Base-by-base conservation (phyloP, 2,329 filamentous ascomycete species). In the Calonectria naviculata region DNA sequence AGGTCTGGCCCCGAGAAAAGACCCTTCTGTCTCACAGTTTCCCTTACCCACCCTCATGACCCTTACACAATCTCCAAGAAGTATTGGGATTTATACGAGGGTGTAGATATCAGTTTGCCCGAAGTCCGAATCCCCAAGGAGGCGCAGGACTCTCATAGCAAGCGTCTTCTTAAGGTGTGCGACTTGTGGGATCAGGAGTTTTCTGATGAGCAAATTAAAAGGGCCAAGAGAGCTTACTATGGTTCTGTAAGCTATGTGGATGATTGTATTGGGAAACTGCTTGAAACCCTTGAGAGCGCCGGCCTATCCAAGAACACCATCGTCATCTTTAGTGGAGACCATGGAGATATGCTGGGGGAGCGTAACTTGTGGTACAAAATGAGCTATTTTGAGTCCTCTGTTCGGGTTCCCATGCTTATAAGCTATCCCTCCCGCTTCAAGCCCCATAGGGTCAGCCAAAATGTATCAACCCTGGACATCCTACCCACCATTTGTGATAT, bases 331-430 rank as follows among this genome's bases (percentile, higher is more conserved):
- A 95, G 93, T 70, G 95, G 95, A 47, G 95, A 98, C 81, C 95
- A 98, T 80, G 95, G 95, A 65, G 95, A 98, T 83, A 98, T 98
- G 95, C 90, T 98, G 6, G 95, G 95, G 70, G 95, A 98, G 86
- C 92, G 95, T 65, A 93, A 94, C 4, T 86, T 98, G 56, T 98
- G 95, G 95, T 95, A 97, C 87, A 98, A 98, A 89, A 98, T 98
- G 95, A 95, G 91, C 80, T 98, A 97, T 89, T 98, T 95, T 79
- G 95, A 98, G 87, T 92, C 93, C 47, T 97, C 95, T 13, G 94
- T 94, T 49, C 93, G 95, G 28, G 95, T 98, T 24, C 95, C 95
- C 1, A 91, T 98, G 1, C 91, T 98, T 74, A 89, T 98, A 80
- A 93, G 94, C 83, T 91, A 95, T 78, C 95, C 95, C 28, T 88